phyloP scores from a whole-genome alignment of 2,329 filamentous ascomycete species.

The Gaeumannomyces tritici region DNA sequence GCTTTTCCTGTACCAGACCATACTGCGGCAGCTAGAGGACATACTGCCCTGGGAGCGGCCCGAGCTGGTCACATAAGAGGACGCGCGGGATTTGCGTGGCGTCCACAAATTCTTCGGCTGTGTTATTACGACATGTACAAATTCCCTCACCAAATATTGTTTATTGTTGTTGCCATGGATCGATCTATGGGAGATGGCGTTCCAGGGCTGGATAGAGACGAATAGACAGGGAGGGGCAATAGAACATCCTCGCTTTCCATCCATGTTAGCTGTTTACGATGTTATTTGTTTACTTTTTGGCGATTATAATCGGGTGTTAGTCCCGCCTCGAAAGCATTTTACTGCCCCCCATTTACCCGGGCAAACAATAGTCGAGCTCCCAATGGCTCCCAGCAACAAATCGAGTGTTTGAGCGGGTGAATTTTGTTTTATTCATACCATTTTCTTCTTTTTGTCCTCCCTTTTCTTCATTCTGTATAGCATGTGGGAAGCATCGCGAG shows the following conservation, averaged over 20 bases:
- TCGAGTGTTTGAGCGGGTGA: too few relatives aligned
- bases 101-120: neutral
- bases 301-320: neutral
- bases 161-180: neutral
- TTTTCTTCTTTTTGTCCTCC: too few relatives aligned
- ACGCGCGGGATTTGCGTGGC: neutral
- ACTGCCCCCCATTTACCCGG: too few relatives aligned
- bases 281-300: neutral
- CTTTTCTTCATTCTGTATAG: too few relatives aligned
- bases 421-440: too few relatives aligned
- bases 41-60: slow-evolving; percentile 25
- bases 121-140: slow-evolving; percentile 3
- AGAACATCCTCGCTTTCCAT: slow-evolving; percentile 5
- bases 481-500: neutral
- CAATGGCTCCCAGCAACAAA: too few relatives aligned
- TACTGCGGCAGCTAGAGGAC: slow-evolving; percentile 66
- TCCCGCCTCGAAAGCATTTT: too few relatives aligned
- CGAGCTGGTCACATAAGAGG: slow-evolving; percentile 5
- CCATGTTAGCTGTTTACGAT: neutral
- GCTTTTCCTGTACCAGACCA: slow-evolving; percentile 87
- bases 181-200: slow-evolving; percentile 4
- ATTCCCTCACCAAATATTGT: neutral
- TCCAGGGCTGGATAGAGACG: slow-evolving; percentile 1
- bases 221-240: slow-evolving; percentile 2
- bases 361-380: too few relatives aligned